These are phyloP conservation scores for Venturiaceae sp. DNA, from an alignment of 2,329 filamentous ascomycete genomes.

Conservation along the genomic window DNA sequence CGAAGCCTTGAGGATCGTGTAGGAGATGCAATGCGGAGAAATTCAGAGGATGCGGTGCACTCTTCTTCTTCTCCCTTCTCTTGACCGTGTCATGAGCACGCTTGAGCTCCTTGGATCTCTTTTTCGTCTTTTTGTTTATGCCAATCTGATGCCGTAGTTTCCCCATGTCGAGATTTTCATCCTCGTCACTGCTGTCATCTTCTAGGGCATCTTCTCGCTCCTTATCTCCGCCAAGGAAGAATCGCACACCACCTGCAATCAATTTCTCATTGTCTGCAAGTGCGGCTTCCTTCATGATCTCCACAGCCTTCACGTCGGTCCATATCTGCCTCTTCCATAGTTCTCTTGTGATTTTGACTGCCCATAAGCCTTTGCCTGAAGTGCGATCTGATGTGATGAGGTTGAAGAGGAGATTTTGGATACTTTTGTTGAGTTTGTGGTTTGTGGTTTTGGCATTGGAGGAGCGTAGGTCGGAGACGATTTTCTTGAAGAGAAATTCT, in stretches of 20 bases:
- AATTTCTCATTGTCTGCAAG: slow-evolving; percentile 91
- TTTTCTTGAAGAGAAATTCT: slow-evolving; percentile 77
- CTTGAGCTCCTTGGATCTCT: slow-evolving; percentile 68
- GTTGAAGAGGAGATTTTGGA: slow-evolving; percentile 90
- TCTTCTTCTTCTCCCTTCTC: slow-evolving; percentile 70
- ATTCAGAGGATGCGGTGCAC: slow-evolving; percentile 77
- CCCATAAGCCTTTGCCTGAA: slow-evolving; percentile 85
- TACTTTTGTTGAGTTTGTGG: slow-evolving; percentile 83
- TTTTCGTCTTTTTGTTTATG: slow-evolving; percentile 96
- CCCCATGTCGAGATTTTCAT: slow-evolving; percentile 63
- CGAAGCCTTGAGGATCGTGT: slow-evolving; percentile 89
- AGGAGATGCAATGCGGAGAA: slow-evolving; percentile 92
- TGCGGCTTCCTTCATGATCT: slow-evolving; percentile 92
- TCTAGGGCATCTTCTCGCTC: slow-evolving; percentile 81
- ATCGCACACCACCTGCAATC: slow-evolving; percentile 73
- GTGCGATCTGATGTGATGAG: slow-evolving; percentile 76
- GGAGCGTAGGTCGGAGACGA: slow-evolving; percentile 79
- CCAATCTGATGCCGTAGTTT: slow-evolving; percentile 75
- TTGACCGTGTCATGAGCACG: slow-evolving; percentile 77
- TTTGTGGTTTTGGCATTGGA: slow-evolving; percentile 83
- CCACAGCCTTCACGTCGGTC: slow-evolving; percentile 90
- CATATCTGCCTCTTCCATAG: slow-evolving; percentile 95
- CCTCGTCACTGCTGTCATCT: slow-evolving; percentile 79
- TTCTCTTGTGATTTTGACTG: slow-evolving; percentile 88
- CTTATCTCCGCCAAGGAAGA: slow-evolving; percentile 93